Evolutionary conservation across 495 filamentous ascomycete genomes (phyloP), one percentile per base, ranked within the genome.

Genomic region (Arthonia radiata): DNA sequence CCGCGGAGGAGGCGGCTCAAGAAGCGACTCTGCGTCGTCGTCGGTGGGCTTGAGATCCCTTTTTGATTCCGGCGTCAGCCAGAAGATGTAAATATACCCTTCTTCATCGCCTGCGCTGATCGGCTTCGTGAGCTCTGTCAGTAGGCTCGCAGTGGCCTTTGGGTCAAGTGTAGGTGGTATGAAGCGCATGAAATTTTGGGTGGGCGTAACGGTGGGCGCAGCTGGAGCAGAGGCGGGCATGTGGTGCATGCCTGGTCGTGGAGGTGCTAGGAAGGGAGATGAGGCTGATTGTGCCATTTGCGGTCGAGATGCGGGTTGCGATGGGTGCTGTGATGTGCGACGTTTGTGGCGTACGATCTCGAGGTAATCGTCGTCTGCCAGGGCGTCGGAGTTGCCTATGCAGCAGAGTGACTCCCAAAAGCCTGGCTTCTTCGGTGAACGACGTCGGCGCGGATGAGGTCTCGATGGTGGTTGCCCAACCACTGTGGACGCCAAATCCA

Each of bases 21-120:
- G 57, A 5, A 75, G 56, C 4, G 60, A 60, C 4, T 54, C 55
- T 2, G 67, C 73, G 14, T 60, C 56, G 16, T 69, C 62, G 4
- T 47, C 47, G 0, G 67, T 57, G 9, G 65, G 58, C 1, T 56
- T 50, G 4, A 49, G 35, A 3, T 48, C 47, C 25, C 50, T 43
- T 26, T 22, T 22, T 22, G 7, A 22, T 11, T 22, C 19, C 19
- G 19, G 11, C 0, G 59, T 67, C 3, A 92, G 54, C 80, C 81
- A 91, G 60, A 93, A 97, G 38, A 97, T 86, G 56, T 97, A 97
- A 37, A 94, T 94, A 43, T 80, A 97, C 19, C 86, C 86, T 24
- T 77, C 59, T 25, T 89, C 77, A 38, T 94, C 86, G 22, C 55
- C 49, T 4, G 48, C 49, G 3, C 76, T 77, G 33, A 89, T 59